phyloP scores from a whole-genome alignment of 495 filamentous ascomycete species.

The Xylona heveae region DNA sequence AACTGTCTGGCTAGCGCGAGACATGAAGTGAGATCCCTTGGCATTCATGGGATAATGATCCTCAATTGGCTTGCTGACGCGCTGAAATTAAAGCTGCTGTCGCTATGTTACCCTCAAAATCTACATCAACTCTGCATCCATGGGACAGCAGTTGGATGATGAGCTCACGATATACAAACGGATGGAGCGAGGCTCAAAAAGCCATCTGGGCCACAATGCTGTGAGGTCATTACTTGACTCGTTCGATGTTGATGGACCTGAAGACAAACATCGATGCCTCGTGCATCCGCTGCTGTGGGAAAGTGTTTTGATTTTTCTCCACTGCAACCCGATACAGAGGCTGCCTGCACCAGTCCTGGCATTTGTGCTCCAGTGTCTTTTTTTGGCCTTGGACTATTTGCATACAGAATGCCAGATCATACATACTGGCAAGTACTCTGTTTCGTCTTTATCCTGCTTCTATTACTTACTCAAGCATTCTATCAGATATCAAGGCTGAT shows the following conservation, averaged over 20 bases:
- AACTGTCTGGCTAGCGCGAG: too few species aligned
- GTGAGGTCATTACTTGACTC: conserved; percentile 21
- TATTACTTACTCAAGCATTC: too few species aligned
- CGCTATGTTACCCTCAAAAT: too few species aligned
- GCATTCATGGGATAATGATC: too few species aligned
- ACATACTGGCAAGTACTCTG: conserved; percentile 20
- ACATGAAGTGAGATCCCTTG: too few species aligned
- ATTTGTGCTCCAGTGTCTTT: conserved; percentile 14
- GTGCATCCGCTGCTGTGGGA: conserved; percentile 22
- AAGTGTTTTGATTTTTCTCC: conserved; percentile 13
- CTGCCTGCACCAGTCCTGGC: conserved; percentile 13
- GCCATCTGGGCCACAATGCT: conserved; percentile 16
- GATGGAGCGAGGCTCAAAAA: conserved; percentile 11
- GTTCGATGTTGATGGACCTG: conserved; percentile 17
- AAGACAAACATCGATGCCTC: conserved; percentile 22
- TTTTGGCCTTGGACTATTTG: conserved; percentile 21
- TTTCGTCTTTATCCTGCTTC: too few species aligned
- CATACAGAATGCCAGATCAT: conserved; percentile 20
- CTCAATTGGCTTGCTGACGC: too few species aligned
- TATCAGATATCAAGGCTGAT: conserved; percentile 18
- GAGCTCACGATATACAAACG: conserved; percentile 21
- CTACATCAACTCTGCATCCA: too few species aligned
- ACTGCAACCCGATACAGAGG: conserved; percentile 12
- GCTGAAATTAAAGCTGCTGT: too few species aligned
- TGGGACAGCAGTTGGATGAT: too few species aligned